Conservation (phyloP, 495 filamentous ascomycete genomes). For the Xylaria sp. region DNA sequence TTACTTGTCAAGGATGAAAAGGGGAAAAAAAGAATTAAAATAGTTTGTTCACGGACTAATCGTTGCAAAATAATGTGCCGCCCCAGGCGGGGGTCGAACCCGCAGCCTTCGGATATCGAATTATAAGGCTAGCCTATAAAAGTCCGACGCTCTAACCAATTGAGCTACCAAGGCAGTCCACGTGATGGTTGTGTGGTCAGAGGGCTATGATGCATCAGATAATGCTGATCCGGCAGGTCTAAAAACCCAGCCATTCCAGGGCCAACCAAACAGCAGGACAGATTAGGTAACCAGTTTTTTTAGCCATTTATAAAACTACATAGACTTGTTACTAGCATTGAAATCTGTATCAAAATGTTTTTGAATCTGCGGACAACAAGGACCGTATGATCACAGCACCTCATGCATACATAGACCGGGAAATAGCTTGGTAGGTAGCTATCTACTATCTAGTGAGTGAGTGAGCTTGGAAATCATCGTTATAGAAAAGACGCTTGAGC, state of each 20-base stretch:
- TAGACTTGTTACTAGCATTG: neutral
- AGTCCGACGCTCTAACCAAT: conserved; percentile 32
- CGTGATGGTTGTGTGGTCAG: neutral
- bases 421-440: too few relatives aligned
- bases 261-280: too few relatives aligned
- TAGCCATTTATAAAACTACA: too few relatives aligned
- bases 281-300: too few relatives aligned
- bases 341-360: neutral
- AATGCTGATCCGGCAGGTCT: neutral
- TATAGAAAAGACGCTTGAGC: too few relatives aligned
- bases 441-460: too few relatives aligned
- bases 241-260: too few relatives aligned
- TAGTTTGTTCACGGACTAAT: too few relatives aligned
- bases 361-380: neutral
- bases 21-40: too few relatives aligned
- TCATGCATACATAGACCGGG: too few relatives aligned
- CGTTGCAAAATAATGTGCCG: conserved; percentile 18
- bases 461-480: too few relatives aligned
- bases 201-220: neutral
- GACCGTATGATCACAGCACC: neutral
- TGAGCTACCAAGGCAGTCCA: conserved; percentile 27
- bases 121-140: conserved; percentile 4
- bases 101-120: conserved; percentile 42
- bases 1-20: too few relatives aligned
- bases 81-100: conserved; percentile 48